Base-by-base conservation (phyloP, 306 rosid genomes). In the Cucumis melo region DNA sequence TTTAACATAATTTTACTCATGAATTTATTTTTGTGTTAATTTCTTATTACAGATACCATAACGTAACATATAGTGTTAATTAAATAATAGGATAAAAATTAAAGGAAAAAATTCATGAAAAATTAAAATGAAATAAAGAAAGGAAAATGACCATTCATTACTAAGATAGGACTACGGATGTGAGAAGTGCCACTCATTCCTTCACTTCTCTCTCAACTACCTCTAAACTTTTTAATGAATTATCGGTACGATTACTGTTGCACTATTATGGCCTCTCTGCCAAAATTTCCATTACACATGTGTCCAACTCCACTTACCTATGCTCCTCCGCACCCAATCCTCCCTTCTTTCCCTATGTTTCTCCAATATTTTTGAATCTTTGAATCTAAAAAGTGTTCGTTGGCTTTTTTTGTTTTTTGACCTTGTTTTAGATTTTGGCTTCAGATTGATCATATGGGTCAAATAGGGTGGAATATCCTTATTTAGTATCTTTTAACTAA, bases 101-200 rank as follows among this genome's bases (percentile, higher is more conserved):
- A 23, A 70, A 46, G 14, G 21, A 14, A 44, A 12, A 44, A 9
- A 3, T 23, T 65, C 0, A 38, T 65, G 41, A 21, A 2, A 19
- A 38, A 34, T 16, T 27, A 9, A 9, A 36, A 34, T 1, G 16
- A 16, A 32, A 29, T 13, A 14, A 32, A 62, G 21, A 38, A 27
- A 38, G 14, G 50, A 65, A 65, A 65, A 36, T 34, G 50, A 65
- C 50, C n/a, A 65, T 38, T 65, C 72, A 65, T 17, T 65, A 65
- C 48, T 38, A 65, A 65, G 72, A 65, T 65, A 65, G 72, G 72
- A 65, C 72, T 67, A 67, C 55, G 55, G 74, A 41, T 67, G 16
- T 20, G 55, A 42, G 74, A 42, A 67, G 55, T 67, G 55, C 6
- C 74, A 42, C 54, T 67, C 34, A 42, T 42, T 67, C 74, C 73